phyloP scores from a whole-genome alignment of 345 rosid genomes.

The Reutealis trisperma region DNA sequence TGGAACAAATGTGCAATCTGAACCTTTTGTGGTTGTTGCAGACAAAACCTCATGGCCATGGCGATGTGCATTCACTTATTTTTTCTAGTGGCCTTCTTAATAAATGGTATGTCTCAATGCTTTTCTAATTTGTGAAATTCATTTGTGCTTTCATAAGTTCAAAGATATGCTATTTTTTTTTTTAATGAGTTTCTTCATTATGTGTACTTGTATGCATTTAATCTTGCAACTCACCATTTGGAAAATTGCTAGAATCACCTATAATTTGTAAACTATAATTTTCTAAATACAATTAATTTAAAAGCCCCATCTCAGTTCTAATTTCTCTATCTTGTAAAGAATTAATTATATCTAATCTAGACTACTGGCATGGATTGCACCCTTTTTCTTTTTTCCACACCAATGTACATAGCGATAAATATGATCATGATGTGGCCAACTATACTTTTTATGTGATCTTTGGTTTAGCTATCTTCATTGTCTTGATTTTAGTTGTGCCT shows the following conservation, averaged over 20 bases:
- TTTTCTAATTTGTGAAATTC: slow-evolving; percentile 19
- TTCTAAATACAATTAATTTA: neutral
- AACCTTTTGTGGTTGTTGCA: slow-evolving; percentile 34
- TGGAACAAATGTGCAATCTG: slow-evolving; percentile 7
- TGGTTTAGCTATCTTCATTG: neutral
- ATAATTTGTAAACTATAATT: neutral
- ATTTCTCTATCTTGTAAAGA: neutral
- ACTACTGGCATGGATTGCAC: neutral
- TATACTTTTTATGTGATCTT: neutral
- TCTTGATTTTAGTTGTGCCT: neutral
- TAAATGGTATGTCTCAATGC: slow-evolving; percentile 50
- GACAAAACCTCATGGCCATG: slow-evolving; percentile 99
- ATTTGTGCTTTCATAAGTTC: neutral
- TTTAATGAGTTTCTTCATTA: neutral
- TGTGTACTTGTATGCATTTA: neutral
- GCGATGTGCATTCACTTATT: slow-evolving; percentile 92
- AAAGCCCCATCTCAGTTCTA: neutral
- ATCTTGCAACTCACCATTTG: neutral
- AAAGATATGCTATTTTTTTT: slow-evolving; percentile 5
- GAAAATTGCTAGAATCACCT: neutral
- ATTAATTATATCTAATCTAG: neutral
- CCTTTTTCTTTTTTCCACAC: neutral
- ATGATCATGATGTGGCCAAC: neutral
- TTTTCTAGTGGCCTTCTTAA: slow-evolving; percentile 82
- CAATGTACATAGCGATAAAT: neutral